phyloP scores from a whole-genome alignment of 192 early-diverging fungal genomes.

The Umbelopsis isabellina region DNA sequence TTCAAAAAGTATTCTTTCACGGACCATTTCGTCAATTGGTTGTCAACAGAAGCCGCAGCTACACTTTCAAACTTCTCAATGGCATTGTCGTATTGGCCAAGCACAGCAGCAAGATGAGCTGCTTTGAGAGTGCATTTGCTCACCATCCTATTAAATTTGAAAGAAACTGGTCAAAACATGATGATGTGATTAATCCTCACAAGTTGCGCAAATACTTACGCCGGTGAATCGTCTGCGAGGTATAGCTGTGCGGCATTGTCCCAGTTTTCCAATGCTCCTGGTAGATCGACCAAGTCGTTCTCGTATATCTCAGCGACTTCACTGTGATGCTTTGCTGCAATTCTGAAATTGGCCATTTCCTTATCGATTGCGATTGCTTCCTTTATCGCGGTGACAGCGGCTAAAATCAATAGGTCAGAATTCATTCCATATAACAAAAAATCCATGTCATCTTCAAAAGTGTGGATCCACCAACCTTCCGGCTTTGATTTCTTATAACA shows the following conservation, averaged over 20 bases:
- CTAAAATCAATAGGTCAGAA: conserved; percentile 5
- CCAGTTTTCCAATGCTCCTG: conserved; percentile 86
- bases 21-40: conserved; percentile 93
- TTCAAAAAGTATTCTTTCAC: conserved; percentile 97
- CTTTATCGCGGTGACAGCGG: conserved; percentile 70
- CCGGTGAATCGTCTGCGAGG: conserved; percentile 85
- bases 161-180: background rate
- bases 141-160: conserved; percentile 62
- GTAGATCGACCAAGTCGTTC: conserved; percentile 75
- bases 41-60: conserved; percentile 82
- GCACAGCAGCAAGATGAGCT: conserved; percentile 84
- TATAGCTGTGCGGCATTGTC: conserved; percentile 93
- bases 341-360: conserved; percentile 77
- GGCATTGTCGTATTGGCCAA: conserved; percentile 88
- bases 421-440: conserved; percentile 44
- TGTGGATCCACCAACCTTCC: conserved; percentile 47
- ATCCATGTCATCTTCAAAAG: background rate
- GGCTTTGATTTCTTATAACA: conserved; percentile 86
- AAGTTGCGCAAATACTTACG: conserved; percentile 55
- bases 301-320: conserved; percentile 72
- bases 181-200: background rate
- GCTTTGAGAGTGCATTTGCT: conserved; percentile 93
- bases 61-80: conserved; percentile 90
- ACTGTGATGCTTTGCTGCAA: conserved; percentile 33
- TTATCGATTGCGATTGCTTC: conserved; percentile 86